Base-by-base conservation (phyloP, 495 filamentous ascomycete species). In the Sporormia fimetaria region DNA sequence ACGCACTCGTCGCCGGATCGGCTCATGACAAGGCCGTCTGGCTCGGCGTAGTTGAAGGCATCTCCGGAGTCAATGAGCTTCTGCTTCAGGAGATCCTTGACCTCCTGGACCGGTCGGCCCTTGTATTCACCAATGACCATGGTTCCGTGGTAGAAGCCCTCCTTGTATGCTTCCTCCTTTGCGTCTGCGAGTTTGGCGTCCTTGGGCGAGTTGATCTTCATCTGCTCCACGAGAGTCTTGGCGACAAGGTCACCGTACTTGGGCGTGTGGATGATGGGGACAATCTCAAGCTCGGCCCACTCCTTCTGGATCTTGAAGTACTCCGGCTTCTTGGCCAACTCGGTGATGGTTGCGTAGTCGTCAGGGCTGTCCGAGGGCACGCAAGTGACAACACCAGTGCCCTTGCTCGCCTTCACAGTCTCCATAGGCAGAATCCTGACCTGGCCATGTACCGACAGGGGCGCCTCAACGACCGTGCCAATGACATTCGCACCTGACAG, bases 141-240 rank as follows among this genome's bases (percentile, higher is more conserved):
- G 28, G 71, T 83, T 34, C 90, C 90, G 64, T 92, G 81, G 67
- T 96, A 98, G 68, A 83, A 95, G n/a, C 83, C 90, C 58, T 94
- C 87, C 59, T 86, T 92, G 67, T 98, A 98, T 3, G 90, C 90
- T 33, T 88, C 64, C 42, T 96, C 88, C 65, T 96, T 96, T 23
- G 88, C 88, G 65, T 94, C 78, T 14, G 78, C 78, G 11, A 95
- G 75, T 63, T 79, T 93, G 11, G 74, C 69, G 53, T 95, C 88
- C 63, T 94, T 96, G 40, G 88, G 87, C 5, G 86, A 93, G 52
- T 80, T 78, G 59, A 96, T 96, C 70, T 95, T 96, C 54, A 94
- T 68, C 59, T 87, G 74, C 66, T 94, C 82, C 28, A 90, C 81
- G 29, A 96, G 66, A 37, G 77, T 72, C 39, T 76, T 74, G 6